Evolutionary conservation across 495 filamentous ascomycete genomes (phyloP).

Genomic region (Penicillium manginii): DNA sequence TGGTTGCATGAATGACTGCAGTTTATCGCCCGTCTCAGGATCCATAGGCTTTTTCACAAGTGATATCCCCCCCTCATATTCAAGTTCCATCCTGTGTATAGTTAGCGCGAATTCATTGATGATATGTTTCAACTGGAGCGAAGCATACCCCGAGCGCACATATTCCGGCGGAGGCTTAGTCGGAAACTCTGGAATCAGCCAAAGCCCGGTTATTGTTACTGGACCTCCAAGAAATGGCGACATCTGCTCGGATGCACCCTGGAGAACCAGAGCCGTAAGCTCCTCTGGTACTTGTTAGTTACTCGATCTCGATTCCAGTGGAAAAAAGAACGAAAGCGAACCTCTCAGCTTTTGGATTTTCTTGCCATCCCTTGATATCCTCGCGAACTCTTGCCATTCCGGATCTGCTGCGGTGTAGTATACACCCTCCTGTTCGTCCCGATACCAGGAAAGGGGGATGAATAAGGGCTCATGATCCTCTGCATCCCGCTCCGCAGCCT

Average conservation of each 20-base stretch:
- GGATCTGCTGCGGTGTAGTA: slow-evolving; percentile 66
- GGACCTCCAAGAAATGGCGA: slow-evolving; percentile 51
- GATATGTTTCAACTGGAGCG: not conserved
- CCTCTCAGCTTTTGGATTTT: slow-evolving; percentile 53
- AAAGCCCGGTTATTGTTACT: slow-evolving; percentile 51
- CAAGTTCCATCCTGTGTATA: slow-evolving; percentile 54
- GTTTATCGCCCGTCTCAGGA: slow-evolving; percentile 36
- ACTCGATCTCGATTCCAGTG: slow-evolving; percentile 12
- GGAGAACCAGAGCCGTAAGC: slow-evolving; percentile 49
- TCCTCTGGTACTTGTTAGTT: slow-evolving; percentile 46
- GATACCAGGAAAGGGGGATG: slow-evolving; percentile 64
- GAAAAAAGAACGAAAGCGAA: slow-evolving; percentile 30
- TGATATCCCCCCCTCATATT: slow-evolving; percentile 52
- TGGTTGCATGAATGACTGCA: slow-evolving; percentile 39
- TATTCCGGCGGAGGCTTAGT: slow-evolving; percentile 61
- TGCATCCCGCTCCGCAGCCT: no score
- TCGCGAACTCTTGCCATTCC: slow-evolving; percentile 70
- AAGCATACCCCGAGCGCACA: slow-evolving; percentile 59
- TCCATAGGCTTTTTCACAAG: slow-evolving; percentile 52
- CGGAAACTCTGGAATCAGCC: slow-evolving; percentile 66
- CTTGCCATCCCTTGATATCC: slow-evolving; percentile 56
- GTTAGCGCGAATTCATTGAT: slow-evolving; percentile 16
- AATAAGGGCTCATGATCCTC: slow-evolving; percentile 54
- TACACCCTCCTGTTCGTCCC: slow-evolving; percentile 42
- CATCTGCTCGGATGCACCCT: slow-evolving; percentile 36